Evolutionary conservation across 306 rosid genomes (phyloP), one percentile per base, ranked within the genome.

Genomic region (Cucurbita argyrosperma): DNA sequence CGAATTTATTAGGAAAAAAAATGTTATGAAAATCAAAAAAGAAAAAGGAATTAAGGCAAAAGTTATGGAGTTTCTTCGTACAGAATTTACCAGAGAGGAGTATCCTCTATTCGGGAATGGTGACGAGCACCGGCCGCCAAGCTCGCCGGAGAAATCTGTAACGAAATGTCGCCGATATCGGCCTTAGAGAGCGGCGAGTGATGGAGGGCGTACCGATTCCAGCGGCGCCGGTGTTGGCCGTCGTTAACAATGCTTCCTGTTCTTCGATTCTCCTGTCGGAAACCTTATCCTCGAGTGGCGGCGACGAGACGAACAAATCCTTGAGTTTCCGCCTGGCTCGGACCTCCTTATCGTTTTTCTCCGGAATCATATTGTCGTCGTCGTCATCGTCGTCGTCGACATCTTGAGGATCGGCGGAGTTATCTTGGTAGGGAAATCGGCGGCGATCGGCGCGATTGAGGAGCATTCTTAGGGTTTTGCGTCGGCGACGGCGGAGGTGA

Each of bases 41-140:
- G 6, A 8, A 30, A 72, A 53, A 50, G n/a, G 18, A 57, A 67
- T 67, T 64, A 58, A 43, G 18, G 42, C 5, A 46, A 54, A 84
- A 65, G 38, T 50, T 53, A 35, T 4, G 64, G 68, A 74, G 77
- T 65, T 71, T 8, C 53, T 76, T 81, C 81, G 79, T 86, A 85
- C 87, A 68, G 63, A 76, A 51, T 60, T 57, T 50, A 70, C 49
- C 69, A 40, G 63, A 74, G 40, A 26, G 77, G 59, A 70, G 49
- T 9, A 45, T 40, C 18, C 49, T 38, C 78, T 79, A 87, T 88
- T 92, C 98, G 5, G 98, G 98, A 74, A 92, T 90, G 19, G 91
- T 66, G 71, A 88, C 85, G 35, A 92, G 88, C 62, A 88, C 83
- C 15, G 96, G 98, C 38, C 98, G 92, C 96, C 98, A 90, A 72